These are phyloP conservation scores for Microsporum canis DNA, from an alignment of 2,329 filamentous ascomycete genomes.

Conservation along the genomic window DNA sequence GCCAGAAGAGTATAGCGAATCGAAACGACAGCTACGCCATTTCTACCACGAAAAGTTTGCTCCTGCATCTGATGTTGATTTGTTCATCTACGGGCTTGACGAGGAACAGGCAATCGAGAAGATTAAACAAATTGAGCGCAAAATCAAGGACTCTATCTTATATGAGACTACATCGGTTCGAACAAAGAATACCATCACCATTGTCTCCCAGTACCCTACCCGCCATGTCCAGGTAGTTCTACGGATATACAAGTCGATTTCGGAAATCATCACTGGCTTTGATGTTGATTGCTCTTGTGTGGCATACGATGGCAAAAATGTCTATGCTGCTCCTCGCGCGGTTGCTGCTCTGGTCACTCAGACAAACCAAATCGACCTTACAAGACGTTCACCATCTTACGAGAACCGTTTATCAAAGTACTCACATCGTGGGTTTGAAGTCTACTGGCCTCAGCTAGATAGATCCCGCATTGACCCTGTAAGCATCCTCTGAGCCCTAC, in stretches of 20 bases:
- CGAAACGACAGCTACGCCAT: slow-evolving; percentile 36
- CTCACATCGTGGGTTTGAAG: slow-evolving; percentile 71
- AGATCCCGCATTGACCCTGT: slow-evolving; percentile 61
- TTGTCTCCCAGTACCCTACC: slow-evolving; percentile 71
- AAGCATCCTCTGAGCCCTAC: not conserved
- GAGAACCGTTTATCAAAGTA: slow-evolving; percentile 82
- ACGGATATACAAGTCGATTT: slow-evolving; percentile 70
- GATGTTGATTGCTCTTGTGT: slow-evolving; percentile 77
- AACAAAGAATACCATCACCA: slow-evolving; percentile 79
- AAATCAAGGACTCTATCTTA: slow-evolving; percentile 64
- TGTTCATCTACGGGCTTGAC: slow-evolving; percentile 70
- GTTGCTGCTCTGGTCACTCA: slow-evolving; percentile 71
- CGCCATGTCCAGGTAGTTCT: slow-evolving; percentile 79
- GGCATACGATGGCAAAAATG: slow-evolving; percentile 68
- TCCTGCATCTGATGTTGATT: slow-evolving; percentile 74
- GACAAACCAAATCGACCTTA: slow-evolving; percentile 67
- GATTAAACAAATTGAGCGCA: slow-evolving; percentile 68
- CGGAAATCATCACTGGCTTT: slow-evolving; percentile 77
- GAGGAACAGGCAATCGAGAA: slow-evolving; percentile 71
- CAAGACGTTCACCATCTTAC: slow-evolving; percentile 70
- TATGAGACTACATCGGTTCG: slow-evolving; percentile 70
- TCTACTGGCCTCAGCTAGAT: slow-evolving; percentile 66
- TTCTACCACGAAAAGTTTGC: slow-evolving; percentile 70
- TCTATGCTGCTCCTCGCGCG: slow-evolving; percentile 67
- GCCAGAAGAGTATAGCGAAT: slow-evolving; percentile 44